Evolutionary conservation across 768 basidiomycete genomes (phyloP).

Genomic region (Tephrocybe sp.): DNA sequence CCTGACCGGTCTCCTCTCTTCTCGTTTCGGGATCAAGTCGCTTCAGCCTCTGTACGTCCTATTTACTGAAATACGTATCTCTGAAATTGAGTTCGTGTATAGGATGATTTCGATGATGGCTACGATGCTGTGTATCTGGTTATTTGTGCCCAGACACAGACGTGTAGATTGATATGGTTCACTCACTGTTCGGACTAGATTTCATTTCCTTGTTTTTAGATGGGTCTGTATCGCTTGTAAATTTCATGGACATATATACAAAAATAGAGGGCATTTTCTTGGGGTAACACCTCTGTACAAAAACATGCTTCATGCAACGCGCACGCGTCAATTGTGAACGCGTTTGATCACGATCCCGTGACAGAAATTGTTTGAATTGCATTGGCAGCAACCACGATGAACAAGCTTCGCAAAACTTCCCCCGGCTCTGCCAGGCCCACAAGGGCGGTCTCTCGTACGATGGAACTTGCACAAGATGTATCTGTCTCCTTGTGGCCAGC

Average conservation of each 20-base stretch:
- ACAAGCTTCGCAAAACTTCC: slow-evolving; percentile 10
- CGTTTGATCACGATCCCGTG: slow-evolving; percentile 12
- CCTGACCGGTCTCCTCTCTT: slow-evolving; percentile 16
- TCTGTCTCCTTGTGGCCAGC: slow-evolving; percentile 9
- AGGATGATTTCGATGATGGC: slow-evolving; percentile 29
- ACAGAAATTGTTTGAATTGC: background rate
- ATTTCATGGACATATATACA: no score
- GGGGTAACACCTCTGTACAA: no score
- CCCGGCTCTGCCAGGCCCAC: background rate
- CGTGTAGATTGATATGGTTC: slow-evolving; percentile 19
- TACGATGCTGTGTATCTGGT: slow-evolving; percentile 23
- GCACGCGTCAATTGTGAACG: no score
- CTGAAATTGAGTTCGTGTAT: no score
- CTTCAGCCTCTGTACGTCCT: slow-evolving; percentile 18
- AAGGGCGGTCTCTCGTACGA: slow-evolving; percentile 12
- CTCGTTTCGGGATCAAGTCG: slow-evolving; percentile 13
- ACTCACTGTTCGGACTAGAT: no score
- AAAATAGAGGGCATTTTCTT: no score
- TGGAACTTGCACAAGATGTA: slow-evolving; percentile 13
- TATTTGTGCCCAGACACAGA: slow-evolving; percentile 21
- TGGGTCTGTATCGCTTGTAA: no score
- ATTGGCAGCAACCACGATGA: slow-evolving; percentile 5
- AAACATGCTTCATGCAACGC: no score
- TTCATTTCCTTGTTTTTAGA: no score
- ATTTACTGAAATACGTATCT: no score